Base-by-base conservation (phyloP, 139 green algal genomes). In the Eudorina sp. region DNA sequence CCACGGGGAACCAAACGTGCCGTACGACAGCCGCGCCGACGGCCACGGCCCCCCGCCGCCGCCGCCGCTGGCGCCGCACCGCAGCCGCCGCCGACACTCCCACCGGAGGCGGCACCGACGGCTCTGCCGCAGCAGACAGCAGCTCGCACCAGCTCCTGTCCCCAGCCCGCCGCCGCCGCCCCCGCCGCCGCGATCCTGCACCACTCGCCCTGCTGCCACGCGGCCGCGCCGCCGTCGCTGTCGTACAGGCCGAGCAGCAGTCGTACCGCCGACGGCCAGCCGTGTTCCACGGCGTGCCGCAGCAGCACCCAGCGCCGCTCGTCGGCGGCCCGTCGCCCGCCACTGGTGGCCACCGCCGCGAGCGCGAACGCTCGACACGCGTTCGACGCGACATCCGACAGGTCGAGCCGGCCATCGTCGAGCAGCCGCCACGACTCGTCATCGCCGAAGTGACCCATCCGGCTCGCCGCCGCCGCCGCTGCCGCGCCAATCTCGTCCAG, bases 281-380 rank as follows among this genome's bases (percentile, higher is more conserved):
- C 74, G 48, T 46, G 21, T 13, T 41, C 45, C 29, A 64, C 29
- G 31, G 43, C n/a, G 31, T 82, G 46, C 74, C 41, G 27, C 45
- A 82, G 74, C 74, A 82, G 48, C 16, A 11, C 0, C 74, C 45
- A 45, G 4, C n/a, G 46, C 43, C 74, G 74, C 74, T 82, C 43
- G 43, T 41, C 74, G 36, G 31, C 13, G 25, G 9, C 4, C 45
- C 29, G 43, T 23, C 48, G 46, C 16, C 14, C 34, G n/a, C 34
- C 68, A 8, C 13, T 77, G 34, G 13, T 31, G 34, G 3, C 19
- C 43, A 8, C 29, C 29, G 46, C 74, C 27, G 46, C 48, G 19
- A 45, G 46, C 46, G 31, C 45, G 7, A 43, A 45, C 29, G 7
- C 21, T 25, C 23, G 43, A 4, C 46, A 18, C 29, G 74, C 27